Base-by-base conservation (phyloP, 2,329 filamentous ascomycete genomes). In the Aspergillus terreus region DNA sequence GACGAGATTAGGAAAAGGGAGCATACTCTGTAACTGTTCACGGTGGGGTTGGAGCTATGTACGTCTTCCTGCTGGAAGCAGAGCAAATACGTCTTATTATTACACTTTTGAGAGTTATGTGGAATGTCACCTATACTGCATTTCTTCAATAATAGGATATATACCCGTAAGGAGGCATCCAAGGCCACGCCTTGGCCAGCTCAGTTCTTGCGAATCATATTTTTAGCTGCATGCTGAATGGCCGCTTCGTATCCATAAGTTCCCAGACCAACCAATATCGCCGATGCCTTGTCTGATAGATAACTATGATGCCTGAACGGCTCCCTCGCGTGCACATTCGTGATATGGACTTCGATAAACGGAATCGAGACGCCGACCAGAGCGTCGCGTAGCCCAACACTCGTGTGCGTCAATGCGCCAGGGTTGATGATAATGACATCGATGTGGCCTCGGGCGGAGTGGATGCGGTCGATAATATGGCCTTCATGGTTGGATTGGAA, bases 401-500 rank as follows among this genome's bases (percentile, higher is more conserved):
- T 43, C 19, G 40, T 43, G 19, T 91, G 87, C 1, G 87, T 90
- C 57, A 83, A 82, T 0, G 80, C 87, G 1, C 81, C 87, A 0
- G 86, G 82, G 68, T 90, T 90, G 72, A 90, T 88, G 60, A 90
- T 61, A 12, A 69, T 62, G 7, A 78, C 84, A 50, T 86, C 82
- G 6, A 81, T 70, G 1, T 74, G 71, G 12, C 71, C 72, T 0
- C 82, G 77, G 0, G 85, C 84, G 38, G 76, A 76, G 48, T 90
- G 87, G 53, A 91, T 84, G 54, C 83, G 79, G 71, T 89, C 85
- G 27, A 89, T 75, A 56, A 89, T 80, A 32, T 78, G 80, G 45
- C 87, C 87, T 69, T 91, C 87, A 65, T 86, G 82, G 72, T 90
- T 91, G n/a, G 85, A 87, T 70, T 90, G 87, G 67, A 87, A 87